These are phyloP conservation scores for Graphium sp. DNA, from an alignment of 2,329 filamentous ascomycete genomes.

Conservation along the genomic window DNA sequence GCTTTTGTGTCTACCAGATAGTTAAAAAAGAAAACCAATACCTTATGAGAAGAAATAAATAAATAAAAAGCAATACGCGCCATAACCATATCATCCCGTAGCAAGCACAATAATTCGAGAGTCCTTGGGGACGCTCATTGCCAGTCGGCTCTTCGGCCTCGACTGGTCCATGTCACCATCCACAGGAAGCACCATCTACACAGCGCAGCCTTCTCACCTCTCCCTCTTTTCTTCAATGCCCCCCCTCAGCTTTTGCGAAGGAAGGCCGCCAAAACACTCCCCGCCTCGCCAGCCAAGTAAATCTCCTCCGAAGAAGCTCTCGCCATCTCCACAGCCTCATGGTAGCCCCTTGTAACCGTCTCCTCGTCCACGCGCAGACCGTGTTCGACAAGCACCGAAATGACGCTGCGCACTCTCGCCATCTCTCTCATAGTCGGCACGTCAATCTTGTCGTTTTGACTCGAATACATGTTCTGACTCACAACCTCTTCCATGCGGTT, in stretches of 20 bases:
- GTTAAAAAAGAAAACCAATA: too few relatives aligned
- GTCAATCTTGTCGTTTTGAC: constrained; percentile 78
- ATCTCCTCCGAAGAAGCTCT: constrained; percentile 41
- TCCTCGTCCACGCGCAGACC: constrained; percentile 81
- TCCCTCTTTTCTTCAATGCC: too few relatives aligned
- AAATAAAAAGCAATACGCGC: too few relatives aligned
- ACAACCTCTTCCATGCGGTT: constrained; percentile 80
- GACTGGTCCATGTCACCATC: too few relatives aligned
- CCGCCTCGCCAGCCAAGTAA: constrained; percentile 41
- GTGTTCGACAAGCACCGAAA: constrained; percentile 67
- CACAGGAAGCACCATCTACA: too few relatives aligned
- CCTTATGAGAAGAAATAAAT: too few relatives aligned
- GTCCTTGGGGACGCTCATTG: too few relatives aligned
- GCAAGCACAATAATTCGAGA: too few relatives aligned
- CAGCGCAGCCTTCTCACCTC: too few relatives aligned
- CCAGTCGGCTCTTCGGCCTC: too few relatives aligned
- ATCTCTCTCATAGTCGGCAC: constrained; percentile 74
- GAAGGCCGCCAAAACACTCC: constrained; percentile 28
- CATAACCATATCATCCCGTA: too few relatives aligned
- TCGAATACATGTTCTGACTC: constrained; percentile 76
- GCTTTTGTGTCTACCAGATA: too few relatives aligned
- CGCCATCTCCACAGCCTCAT: constrained; percentile 61
- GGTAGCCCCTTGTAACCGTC: constrained; percentile 67
- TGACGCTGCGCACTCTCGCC: constrained; percentile 63
- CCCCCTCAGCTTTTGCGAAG: constrained; percentile 5